Evolutionary conservation across 176 grass and related monocot species (phyloP), one percentile per base, ranked within the genome.

Genomic region (Zea mays): DNA sequence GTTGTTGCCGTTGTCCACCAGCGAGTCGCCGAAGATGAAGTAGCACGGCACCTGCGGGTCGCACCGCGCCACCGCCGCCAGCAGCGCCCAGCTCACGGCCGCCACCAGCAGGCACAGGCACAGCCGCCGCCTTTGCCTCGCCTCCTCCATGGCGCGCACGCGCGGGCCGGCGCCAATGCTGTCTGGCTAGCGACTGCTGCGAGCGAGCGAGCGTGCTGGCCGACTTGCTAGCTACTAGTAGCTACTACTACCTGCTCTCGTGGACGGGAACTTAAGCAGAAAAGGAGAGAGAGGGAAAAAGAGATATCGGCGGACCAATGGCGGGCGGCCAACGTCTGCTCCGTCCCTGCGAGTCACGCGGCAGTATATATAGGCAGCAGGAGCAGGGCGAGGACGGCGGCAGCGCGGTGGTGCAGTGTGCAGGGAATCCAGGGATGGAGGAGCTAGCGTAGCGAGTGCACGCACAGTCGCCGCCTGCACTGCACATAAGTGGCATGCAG

Each of bases 1-100:
- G 91, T 98, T 98, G 83, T 98, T 98, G 83, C 96, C 96, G 74
- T 92, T 98, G 85, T 98, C 96, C n/a, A 98, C 96, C 1, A 98
- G 92, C 27, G 96, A 98, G 85, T 98, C 96, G 9, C 96, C 96
- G 67, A 98, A 98, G 73, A 98, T 92, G 83, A 95, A 98, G 87
- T 95, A 98, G 80, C 96, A 95, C 36, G 96, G 92, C 71, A 92
- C 96, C 78, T 98, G 87, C 3, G 96, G 92, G 42, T 86, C 89
- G n/a, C 85, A 36, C 61, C 77, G 11, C 58, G 65, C 91, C 82
- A 60, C 63, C 72, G 52, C 72, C 43, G 48, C 57, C 86, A 87
- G 63, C 86, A 87, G 45, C 42, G 72, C 36, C 58, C 12, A 39
- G 64, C 59, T 60, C 57, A 46, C 69, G 15, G 35, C 79, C 46